These are phyloP conservation scores for Saccharomycopsis amapae DNA, from an alignment of 805 yeast genomes.

Conservation along the genomic window DNA sequence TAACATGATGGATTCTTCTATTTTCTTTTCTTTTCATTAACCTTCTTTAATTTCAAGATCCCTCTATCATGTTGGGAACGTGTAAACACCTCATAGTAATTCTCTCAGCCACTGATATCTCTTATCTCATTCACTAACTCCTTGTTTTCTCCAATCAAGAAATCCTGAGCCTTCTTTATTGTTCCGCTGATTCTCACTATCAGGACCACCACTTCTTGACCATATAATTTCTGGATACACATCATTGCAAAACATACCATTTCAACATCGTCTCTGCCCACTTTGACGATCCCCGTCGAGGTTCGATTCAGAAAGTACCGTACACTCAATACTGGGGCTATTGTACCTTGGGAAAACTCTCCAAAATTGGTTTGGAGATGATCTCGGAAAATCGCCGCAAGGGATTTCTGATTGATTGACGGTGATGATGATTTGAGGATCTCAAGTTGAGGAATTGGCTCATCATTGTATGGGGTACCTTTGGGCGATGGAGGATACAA, in stretches of 20 bases:
- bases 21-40: too few species aligned
- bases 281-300: constrained; percentile 17
- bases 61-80: too few species aligned
- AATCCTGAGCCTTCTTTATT: constrained; percentile 19
- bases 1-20: too few species aligned
- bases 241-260: constrained; percentile 14
- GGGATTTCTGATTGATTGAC: constrained; percentile 1
- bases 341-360: constrained; percentile 12
- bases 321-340: constrained; percentile 9
- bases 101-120: background rate
- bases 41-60: too few species aligned
- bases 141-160: constrained; percentile 13
- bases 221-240: constrained; percentile 2
- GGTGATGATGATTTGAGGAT: constrained; percentile 9
- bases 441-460: background rate
- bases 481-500: constrained; percentile 25
- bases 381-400: constrained; percentile 2
- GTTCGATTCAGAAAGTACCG: constrained; percentile 17
- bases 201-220: constrained; percentile 3
- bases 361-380: constrained; percentile 13
- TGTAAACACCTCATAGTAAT: too few species aligned
- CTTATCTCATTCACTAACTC: background rate
- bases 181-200: constrained; percentile 18
- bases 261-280: constrained; percentile 12
- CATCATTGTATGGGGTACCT: constrained; percentile 21